These are phyloP conservation scores for Xylaria bambusicola DNA, from an alignment of 495 filamentous ascomycete species.

Conservation along the genomic window DNA sequence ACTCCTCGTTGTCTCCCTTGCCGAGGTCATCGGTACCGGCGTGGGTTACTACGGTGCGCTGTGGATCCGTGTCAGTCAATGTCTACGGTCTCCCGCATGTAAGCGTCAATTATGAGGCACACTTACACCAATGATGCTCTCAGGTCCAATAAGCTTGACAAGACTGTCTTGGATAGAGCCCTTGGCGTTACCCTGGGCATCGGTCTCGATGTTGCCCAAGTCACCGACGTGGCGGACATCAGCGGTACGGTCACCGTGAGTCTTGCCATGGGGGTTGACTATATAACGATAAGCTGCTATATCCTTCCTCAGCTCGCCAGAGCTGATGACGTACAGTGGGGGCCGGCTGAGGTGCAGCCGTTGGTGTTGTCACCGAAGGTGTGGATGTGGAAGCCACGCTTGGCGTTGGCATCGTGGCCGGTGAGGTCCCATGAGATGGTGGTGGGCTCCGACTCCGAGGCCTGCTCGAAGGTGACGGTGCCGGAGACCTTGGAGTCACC, in stretches of 20 bases:
- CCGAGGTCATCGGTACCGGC: conserved; percentile 94
- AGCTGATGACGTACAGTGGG: conserved; percentile 73
- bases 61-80: conserved; percentile 25
- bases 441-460: conserved; percentile 74
- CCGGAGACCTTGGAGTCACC: conserved; percentile 93
- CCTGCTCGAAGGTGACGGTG: conserved; percentile 93
- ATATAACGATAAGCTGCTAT: conserved; percentile 14
- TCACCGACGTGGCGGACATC: conserved; percentile 91
- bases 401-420: conserved; percentile 89
- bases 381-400: conserved; percentile 97
- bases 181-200: conserved; percentile 82
- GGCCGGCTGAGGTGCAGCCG: conserved; percentile 95
- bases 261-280: conserved; percentile 95
- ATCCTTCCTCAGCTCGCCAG: background rate
- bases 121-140: conserved; percentile 94
- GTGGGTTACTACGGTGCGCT: conserved; percentile 96
- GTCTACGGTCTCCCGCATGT: background rate
- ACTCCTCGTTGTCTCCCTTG: conserved; percentile 84
- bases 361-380: conserved; percentile 99
- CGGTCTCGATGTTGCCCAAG: conserved; percentile 94
- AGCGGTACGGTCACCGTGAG: conserved; percentile 84
- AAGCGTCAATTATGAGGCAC: background rate
- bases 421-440: conserved; percentile 90
- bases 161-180: conserved; percentile 74
- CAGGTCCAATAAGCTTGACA: conserved; percentile 90